Evolutionary conservation across 2,329 filamentous ascomycete species (phyloP).

Genomic region (Cordyceps militaris): DNA sequence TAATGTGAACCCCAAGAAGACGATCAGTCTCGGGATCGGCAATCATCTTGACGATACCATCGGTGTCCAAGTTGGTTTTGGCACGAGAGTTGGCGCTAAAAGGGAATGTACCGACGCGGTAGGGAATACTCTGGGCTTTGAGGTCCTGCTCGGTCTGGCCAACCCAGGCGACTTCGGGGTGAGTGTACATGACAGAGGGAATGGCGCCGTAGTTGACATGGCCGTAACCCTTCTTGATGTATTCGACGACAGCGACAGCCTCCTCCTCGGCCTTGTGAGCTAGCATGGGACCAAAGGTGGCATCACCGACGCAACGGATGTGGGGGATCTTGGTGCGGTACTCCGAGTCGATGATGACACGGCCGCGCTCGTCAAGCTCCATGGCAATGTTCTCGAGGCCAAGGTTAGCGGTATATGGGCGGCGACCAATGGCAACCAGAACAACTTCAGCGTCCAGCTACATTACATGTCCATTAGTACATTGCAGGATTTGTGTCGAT

Average conservation of each 20-base stretch:
- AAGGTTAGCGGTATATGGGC: constrained; percentile 87
- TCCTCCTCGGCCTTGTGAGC: constrained; percentile 99
- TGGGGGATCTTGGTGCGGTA: constrained; percentile 97
- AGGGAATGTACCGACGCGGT: constrained; percentile 89
- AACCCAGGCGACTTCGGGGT: constrained; percentile 98
- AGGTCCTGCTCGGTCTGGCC: constrained; percentile 96
- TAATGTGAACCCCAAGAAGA: constrained; percentile 91
- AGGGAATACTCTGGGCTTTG: constrained; percentile 82
- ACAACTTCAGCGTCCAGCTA: constrained; percentile 92
- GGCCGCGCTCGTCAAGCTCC: constrained; percentile 86
- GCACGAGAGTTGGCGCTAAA: constrained; percentile 97
- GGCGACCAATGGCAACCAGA: constrained; percentile 90
- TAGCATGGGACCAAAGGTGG: constrained; percentile 96
- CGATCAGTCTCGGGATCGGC: constrained; percentile 94
- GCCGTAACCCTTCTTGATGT: constrained; percentile 94
- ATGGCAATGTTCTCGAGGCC: constrained; percentile 91
- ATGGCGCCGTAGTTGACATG: constrained; percentile 99
- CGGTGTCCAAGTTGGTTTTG: constrained; percentile 96
- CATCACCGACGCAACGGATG: constrained; percentile 94
- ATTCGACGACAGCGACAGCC: constrained; percentile 88
- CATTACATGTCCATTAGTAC: constrained; percentile 36
- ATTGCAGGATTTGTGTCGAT: neutral
- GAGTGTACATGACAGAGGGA: constrained; percentile 98
- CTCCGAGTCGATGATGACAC: constrained; percentile 94
- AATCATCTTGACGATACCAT: constrained; percentile 95